A percentile compares a stretch with the other conserved stretches of the same genome.
These are phyloP conservation scores for Sorghum bicolor DNA, from an alignment of 176 grass and related monocot genomes.

Conservation along the genomic window Sorghum_bicolor_NCBIv3 NC_012879.2:47962501-47963000, in stretches of 20 bases:
- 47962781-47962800: not conserved
- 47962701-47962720: conserved; percentile 21
- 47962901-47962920: not conserved
- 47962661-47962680: conserved; percentile 42
- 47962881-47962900: not conserved
- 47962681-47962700: conserved; percentile 41
- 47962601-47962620: conserved; percentile 57
- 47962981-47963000: not conserved
- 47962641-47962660: conserved; percentile 56
- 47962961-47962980: not conserved
- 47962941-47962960: not conserved
- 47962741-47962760: conserved; percentile 19
- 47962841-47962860: not conserved
- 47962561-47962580: not conserved
- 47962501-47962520: not conserved
- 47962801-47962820: not conserved
- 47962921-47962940: not conserved
- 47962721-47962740: conserved; percentile 19
- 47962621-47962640: conserved; percentile 38
- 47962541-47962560: conserved; percentile 11
- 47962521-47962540: not conserved
- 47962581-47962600: conserved; percentile 17
- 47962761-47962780: not conserved
- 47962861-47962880: not conserved
- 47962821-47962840: not conserved